Evolutionary conservation across 495 filamentous ascomycete species (phyloP).

Genomic region (Chaetomium cochliodes): DNA sequence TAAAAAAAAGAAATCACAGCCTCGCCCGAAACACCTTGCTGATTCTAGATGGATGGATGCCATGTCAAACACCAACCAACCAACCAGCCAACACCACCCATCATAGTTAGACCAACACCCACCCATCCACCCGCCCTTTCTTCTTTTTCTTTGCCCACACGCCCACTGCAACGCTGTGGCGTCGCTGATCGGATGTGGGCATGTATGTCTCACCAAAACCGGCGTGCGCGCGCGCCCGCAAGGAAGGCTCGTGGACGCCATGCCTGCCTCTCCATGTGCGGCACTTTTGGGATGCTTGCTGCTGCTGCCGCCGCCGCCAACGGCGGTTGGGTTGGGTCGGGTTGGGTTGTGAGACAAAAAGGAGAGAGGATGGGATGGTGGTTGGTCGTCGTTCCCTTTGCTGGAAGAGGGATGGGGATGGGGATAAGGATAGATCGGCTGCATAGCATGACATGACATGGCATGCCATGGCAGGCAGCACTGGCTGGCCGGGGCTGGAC

Average conservation of each 20-base stretch:
- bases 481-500: no score
- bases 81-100: neutral
- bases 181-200: neutral
- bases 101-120: neutral
- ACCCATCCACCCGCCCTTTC: no score
- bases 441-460: no score
- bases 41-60: neutral
- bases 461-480: no score
- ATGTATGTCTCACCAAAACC: conserved; percentile 10
- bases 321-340: conserved; percentile 1
- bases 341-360: conserved; percentile 5
- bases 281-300: neutral
- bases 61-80: neutral
- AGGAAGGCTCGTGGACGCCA: neutral
- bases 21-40: neutral
- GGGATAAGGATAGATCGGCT: neutral
- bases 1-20: neutral
- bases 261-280: conserved; percentile 4
- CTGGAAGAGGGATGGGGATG: neutral
- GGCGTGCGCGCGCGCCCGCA: no score
- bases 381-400: neutral
- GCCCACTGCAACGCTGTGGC: neutral
- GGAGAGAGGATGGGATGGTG: neutral
- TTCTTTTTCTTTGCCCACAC: neutral
- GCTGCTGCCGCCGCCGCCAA: no score